Conservation (phyloP, 2,329 filamentous ascomycete species). For the Coniochaeta hoffmannii region DNA sequence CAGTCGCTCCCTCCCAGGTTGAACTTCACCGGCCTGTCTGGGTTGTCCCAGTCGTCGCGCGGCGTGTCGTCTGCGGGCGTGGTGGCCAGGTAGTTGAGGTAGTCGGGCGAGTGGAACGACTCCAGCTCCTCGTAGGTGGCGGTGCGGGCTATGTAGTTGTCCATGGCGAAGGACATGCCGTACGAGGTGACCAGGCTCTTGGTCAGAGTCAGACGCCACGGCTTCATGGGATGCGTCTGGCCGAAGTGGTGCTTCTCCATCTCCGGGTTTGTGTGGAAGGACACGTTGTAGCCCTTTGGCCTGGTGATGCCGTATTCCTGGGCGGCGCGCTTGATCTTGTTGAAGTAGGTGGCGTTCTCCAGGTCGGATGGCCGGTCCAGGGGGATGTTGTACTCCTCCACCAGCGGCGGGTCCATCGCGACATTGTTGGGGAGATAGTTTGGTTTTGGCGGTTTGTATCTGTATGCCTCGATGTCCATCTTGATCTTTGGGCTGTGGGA, state of each 20-base stretch:
- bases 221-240: conserved; percentile 97
- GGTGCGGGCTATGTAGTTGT: conserved; percentile 77
- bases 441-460: conserved; percentile 46
- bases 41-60: conserved; percentile 58
- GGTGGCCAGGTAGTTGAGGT: conserved; percentile 78
- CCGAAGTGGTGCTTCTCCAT: conserved; percentile 98
- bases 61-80: conserved; percentile 58
- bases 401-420: conserved; percentile 40
- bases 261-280: conserved; percentile 89
- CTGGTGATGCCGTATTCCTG: conserved; percentile 63
- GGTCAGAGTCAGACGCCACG: conserved; percentile 90
- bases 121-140: conserved; percentile 84
- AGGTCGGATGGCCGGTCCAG: conserved; percentile 43
- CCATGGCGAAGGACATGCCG: conserved; percentile 95
- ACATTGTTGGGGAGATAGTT: conserved; percentile 52
- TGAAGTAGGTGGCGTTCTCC: conserved; percentile 49
- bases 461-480: conserved; percentile 40
- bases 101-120: conserved; percentile 81
- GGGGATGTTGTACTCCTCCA: conserved; percentile 43
- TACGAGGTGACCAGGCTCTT: conserved; percentile 93
- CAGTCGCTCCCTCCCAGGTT: conserved; percentile 90
- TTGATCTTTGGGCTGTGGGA: background rate
- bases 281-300: conserved; percentile 83
- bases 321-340: conserved; percentile 49
- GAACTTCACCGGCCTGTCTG: conserved; percentile 61